Conservation (phyloP, 768 basidiomycete species). For the Lentinula aciculospora region DNA sequence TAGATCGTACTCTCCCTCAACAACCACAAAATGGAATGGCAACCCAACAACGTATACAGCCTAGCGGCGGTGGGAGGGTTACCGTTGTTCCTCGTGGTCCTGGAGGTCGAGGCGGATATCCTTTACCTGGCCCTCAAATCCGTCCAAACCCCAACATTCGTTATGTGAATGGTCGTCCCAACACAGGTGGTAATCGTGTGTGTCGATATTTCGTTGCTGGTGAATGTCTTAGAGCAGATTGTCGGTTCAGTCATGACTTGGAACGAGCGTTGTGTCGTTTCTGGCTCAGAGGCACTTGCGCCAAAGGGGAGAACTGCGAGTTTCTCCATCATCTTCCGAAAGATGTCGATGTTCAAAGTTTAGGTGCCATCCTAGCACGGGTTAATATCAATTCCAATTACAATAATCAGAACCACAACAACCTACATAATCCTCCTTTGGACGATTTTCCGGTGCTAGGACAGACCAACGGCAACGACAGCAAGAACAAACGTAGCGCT, state of each 20-base stretch:
- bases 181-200: constrained; percentile 66
- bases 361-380: constrained; percentile 65
- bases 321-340: constrained; percentile 90
- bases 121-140: constrained; percentile 10
- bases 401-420: constrained; percentile 24
- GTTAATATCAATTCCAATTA: constrained; percentile 50
- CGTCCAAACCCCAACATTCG: constrained; percentile 26
- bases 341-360: constrained; percentile 71
- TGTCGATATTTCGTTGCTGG: constrained; percentile 97
- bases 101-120: constrained; percentile 34
- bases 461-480: constrained; percentile 29
- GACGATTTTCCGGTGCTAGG: constrained; percentile 77
- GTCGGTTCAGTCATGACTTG: constrained; percentile 95
- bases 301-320: constrained; percentile 95
- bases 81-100: constrained; percentile 59
- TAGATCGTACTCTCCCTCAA: constrained; percentile 63
- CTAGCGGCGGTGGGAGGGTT: constrained; percentile 64
- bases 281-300: constrained; percentile 96
- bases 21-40: background rate
- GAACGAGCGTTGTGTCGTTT: constrained; percentile 94
- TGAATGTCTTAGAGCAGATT: constrained; percentile 93
- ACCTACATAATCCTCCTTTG: constrained; percentile 26
- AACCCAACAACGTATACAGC: constrained; percentile 40
- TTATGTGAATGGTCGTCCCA: constrained; percentile 53
- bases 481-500: constrained; percentile 36